Percentiles rank a stretch among this genome's conserved stretches.
These are phyloP conservation scores for Cryptococcus deneoformans DNA, from an alignment of 1,284 basidiomycete species.

Conservation along the genomic window DNA sequence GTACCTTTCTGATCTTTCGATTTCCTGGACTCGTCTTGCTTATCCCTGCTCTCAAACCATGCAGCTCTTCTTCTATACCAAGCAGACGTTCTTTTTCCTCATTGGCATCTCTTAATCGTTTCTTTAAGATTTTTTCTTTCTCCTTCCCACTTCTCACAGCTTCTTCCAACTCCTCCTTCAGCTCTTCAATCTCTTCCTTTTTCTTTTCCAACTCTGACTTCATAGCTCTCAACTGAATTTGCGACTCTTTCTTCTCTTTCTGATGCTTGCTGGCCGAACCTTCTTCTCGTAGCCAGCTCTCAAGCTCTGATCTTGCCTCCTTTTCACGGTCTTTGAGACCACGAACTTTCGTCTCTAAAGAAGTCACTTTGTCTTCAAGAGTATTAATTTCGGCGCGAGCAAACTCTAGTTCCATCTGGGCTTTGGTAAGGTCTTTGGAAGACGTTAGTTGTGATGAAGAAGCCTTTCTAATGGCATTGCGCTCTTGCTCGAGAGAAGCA, in stretches of 20 bases:
- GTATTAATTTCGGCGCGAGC: constrained; percentile 14
- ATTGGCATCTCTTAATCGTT: constrained; percentile 20
- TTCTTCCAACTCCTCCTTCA: constrained; percentile 29
- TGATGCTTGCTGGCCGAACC: constrained; percentile 18
- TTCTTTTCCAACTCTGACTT: constrained; percentile 27
- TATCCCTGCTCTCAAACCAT: constrained; percentile 20
- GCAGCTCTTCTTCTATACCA: constrained; percentile 34
- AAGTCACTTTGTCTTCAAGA: constrained; percentile 23
- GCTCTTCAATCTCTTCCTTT: constrained; percentile 27
- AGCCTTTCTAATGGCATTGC: constrained; percentile 20
- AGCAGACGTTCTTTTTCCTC: constrained; percentile 25
- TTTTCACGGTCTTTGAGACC: constrained; percentile 28
- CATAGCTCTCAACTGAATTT: constrained; percentile 23
- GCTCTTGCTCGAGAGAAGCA: constrained; percentile 29
- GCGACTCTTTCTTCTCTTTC: constrained; percentile 30
- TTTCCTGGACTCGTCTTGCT: constrained; percentile 6
- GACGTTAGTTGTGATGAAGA: constrained; percentile 4
- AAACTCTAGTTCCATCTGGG: constrained; percentile 6
- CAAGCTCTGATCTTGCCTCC: constrained; percentile 28
- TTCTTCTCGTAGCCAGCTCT: constrained; percentile 24
- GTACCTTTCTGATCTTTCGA: constrained; percentile 18
- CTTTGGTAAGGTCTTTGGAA: constrained; percentile 9
- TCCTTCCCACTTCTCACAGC: constrained; percentile 20
- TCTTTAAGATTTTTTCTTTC: constrained; percentile 25
- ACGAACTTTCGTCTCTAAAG: constrained; percentile 22